Evolutionary conservation across 805 yeast genomes (phyloP).

Genomic region (Saccharomyces paradoxus): DNA sequence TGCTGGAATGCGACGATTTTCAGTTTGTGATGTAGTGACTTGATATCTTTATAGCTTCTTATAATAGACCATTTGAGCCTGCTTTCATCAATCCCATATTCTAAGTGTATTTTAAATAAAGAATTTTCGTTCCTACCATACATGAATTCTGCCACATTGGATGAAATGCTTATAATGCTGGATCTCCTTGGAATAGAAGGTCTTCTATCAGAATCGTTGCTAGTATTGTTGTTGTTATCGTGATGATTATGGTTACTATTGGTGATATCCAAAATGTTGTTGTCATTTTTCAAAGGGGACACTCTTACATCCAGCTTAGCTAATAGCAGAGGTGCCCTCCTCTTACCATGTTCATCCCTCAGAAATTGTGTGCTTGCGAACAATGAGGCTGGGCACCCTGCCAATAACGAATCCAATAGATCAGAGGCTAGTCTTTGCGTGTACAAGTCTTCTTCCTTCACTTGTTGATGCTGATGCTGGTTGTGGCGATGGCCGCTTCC

Average conservation of each 20-base stretch:
- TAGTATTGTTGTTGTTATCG: not conserved
- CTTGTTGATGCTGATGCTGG: not conserved
- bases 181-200: not conserved
- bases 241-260: not conserved
- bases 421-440: constrained; percentile 32
- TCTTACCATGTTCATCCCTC: constrained; percentile 65
- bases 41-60: constrained; percentile 63
- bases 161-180: not conserved
- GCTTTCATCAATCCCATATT: constrained; percentile 81
- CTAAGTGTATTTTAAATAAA: constrained; percentile 58
- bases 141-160: not conserved
- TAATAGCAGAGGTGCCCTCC: constrained; percentile 75
- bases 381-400: constrained; percentile 69
- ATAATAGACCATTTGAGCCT: constrained; percentile 73
- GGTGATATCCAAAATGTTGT: not conserved
- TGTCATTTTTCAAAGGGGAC: constrained; percentile 32
- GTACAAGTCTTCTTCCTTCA: constrained; percentile 5
- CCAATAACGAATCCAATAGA: constrained; percentile 44
- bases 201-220: not conserved
- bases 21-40: constrained; percentile 61
- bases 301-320: constrained; percentile 64
- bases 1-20: constrained; percentile 45
- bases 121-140: constrained; percentile 1
- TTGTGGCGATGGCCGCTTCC: not conserved
- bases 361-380: constrained; percentile 67